Percentiles rank a stretch among this genome's conserved stretches.
These are phyloP conservation scores for Penicillium sp. DNA, from an alignment of 2,329 filamentous ascomycete species.

Conservation along the genomic window DNA sequence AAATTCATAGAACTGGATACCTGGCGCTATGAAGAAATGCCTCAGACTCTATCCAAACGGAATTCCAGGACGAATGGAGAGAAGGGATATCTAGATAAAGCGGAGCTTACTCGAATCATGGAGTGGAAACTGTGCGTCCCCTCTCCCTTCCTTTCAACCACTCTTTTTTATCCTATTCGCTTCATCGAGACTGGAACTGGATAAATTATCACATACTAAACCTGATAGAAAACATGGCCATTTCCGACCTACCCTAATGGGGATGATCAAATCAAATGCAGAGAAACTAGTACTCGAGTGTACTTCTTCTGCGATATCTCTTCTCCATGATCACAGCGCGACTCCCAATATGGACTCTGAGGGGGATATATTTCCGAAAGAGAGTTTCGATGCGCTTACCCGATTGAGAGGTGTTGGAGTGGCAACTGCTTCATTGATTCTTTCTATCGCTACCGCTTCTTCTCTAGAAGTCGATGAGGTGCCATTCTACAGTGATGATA, in stretches of 20 bases:
- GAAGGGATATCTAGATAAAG: conserved; percentile 26
- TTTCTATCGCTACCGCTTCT: conserved; percentile 31
- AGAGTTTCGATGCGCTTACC: conserved; percentile 32
- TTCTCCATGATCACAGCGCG: neutral
- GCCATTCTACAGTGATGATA: conserved; percentile 46
- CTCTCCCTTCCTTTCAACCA: neutral
- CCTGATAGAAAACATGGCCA: conserved; percentile 39
- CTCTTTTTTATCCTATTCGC: conserved; percentile 12
- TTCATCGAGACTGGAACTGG: no score
- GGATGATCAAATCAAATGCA: conserved; percentile 40
- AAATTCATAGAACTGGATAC: conserved; percentile 35
- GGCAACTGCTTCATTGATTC: conserved; percentile 44
- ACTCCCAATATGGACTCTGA: no score
- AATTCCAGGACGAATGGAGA: neutral
- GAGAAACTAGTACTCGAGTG: conserved; percentile 25
- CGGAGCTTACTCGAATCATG: conserved; percentile 39
- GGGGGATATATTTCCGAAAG: conserved; percentile 29
- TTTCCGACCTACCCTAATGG: conserved; percentile 39
- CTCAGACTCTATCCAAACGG: conserved; percentile 21
- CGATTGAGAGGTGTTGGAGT: conserved; percentile 42
- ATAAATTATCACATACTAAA: neutral
- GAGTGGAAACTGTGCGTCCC: conserved; percentile 46
- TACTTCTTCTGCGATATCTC: conserved; percentile 28
- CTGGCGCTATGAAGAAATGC: conserved; percentile 40
- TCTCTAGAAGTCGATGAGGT: conserved; percentile 13